Evolutionary conservation across 208 protist species (phyloP).

Genomic region (Acanthamoeba sp.): DNA sequence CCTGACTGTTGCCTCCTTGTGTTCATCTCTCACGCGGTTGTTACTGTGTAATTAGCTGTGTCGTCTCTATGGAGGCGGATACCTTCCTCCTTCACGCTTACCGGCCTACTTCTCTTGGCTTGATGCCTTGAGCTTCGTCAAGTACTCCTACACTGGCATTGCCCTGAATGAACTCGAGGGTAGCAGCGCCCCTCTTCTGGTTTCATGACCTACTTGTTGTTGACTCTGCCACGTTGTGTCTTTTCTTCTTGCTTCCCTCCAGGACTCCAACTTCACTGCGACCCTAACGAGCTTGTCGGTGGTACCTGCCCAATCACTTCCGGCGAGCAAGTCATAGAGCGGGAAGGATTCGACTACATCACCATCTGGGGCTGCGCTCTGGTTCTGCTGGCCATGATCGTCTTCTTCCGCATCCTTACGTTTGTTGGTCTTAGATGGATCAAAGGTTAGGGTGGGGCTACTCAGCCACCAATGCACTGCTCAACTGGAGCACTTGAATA

Average conservation of each 20-base stretch:
- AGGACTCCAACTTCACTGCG: constrained; percentile 43
- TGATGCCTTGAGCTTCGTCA: constrained; percentile 71
- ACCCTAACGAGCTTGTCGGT: not conserved
- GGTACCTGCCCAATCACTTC: constrained; percentile 16
- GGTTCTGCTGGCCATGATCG: constrained; percentile 60
- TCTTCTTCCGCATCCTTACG: constrained; percentile 14
- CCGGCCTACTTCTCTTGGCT: constrained; percentile 67
- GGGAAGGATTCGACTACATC: constrained; percentile 51
- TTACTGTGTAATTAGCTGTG: too few relatives aligned
- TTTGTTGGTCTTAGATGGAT: constrained; percentile 46
- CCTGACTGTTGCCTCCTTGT: too few relatives aligned
- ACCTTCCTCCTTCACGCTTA: not conserved
- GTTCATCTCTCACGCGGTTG: too few relatives aligned
- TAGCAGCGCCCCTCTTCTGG: not conserved
- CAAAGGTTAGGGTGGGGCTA: too few relatives aligned
- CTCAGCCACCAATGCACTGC: too few relatives aligned
- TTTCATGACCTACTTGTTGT: too few relatives aligned
- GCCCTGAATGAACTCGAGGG: constrained; percentile 57
- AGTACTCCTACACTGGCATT: constrained; percentile 61
- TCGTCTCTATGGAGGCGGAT: constrained; percentile 61
- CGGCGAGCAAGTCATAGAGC: constrained; percentile 38
- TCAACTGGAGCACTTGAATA: too few relatives aligned
- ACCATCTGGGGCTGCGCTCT: constrained; percentile 64
- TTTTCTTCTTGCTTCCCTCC: not conserved
- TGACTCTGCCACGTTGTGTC: not conserved